A percentile compares a stretch with the other conserved stretches of the same genome.
Evolutionary conservation across 1,139 yeast genomes (phyloP).

Genomic region (Pichia norvegensis): DNA sequence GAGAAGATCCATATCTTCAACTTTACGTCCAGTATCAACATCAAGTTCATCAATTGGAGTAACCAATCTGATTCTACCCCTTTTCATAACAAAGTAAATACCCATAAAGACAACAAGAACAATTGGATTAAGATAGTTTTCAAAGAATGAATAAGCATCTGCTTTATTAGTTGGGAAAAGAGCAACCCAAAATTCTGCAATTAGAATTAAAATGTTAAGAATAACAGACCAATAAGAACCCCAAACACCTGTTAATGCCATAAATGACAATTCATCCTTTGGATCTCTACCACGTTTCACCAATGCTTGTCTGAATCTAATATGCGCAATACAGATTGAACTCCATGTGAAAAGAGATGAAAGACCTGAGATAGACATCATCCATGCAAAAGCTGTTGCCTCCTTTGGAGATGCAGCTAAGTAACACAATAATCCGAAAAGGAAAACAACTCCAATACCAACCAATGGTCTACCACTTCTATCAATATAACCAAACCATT

Average conservation of each 20-base stretch:
- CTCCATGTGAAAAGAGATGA: slow-evolving; percentile 78
- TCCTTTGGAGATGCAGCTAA: slow-evolving; percentile 58
- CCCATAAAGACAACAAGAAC: slow-evolving; percentile 34
- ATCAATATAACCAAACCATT: slow-evolving; percentile 60
- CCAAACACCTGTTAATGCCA: slow-evolving; percentile 53
- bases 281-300: slow-evolving; percentile 49
- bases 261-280: slow-evolving; percentile 52
- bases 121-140: slow-evolving; percentile 43
- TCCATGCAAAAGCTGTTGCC: slow-evolving; percentile 64
- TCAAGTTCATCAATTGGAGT: slow-evolving; percentile 47
- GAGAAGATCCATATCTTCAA: slow-evolving; percentile 49
- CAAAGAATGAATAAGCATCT: slow-evolving; percentile 36
- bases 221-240: slow-evolving; percentile 61
- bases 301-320: slow-evolving; percentile 72
- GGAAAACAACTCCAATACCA: slow-evolving; percentile 47
- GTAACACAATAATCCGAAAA: slow-evolving; percentile 61
- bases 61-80: slow-evolving; percentile 32
- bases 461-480: slow-evolving; percentile 61
- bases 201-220: slow-evolving; percentile 51
- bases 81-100: slow-evolving; percentile 22
- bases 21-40: slow-evolving; percentile 57
- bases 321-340: slow-evolving; percentile 61
- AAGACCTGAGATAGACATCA: slow-evolving; percentile 70
- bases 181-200: slow-evolving; percentile 56
- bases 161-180: slow-evolving; percentile 30